phyloP scores from a whole-genome alignment of 805 yeast genomes.

The Lipomyces mesembrius region DNA sequence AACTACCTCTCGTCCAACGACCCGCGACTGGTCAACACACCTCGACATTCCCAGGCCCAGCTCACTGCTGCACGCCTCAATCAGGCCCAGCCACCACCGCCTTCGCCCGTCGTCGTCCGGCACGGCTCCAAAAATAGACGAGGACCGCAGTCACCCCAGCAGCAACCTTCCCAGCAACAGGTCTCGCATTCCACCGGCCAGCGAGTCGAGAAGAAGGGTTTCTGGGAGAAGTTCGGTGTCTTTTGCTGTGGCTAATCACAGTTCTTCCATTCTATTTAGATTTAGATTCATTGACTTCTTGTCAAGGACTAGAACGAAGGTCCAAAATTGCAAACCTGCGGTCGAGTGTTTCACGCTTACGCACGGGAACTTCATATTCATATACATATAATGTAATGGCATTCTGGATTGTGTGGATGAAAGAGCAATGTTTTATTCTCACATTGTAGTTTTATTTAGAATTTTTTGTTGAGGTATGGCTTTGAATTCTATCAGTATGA shows the following conservation, averaged over 20 bases:
- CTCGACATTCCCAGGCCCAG: conserved; percentile 42
- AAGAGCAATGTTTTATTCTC: background rate
- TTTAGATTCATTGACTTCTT: background rate
- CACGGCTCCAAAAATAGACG: conserved; percentile 45
- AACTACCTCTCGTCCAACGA: conserved; percentile 38
- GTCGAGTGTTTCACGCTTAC: background rate
- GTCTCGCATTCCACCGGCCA: conserved; percentile 24
- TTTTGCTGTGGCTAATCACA: conserved; percentile 45
- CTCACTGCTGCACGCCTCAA: conserved; percentile 48
- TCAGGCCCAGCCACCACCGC: conserved; percentile 50
- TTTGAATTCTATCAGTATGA: background rate
- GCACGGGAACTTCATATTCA: background rate
- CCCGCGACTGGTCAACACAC: conserved; percentile 34
- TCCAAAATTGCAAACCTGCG: background rate
- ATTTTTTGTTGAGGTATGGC: background rate
- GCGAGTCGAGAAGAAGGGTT: conserved; percentile 41
- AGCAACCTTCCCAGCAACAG: conserved; percentile 31
- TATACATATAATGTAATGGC: conserved; percentile 5
- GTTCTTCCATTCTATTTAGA: background rate
- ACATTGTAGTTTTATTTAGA: conserved; percentile 15
- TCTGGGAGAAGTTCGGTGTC: conserved; percentile 43
- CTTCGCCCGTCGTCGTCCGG: conserved; percentile 45
- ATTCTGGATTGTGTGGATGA: background rate
- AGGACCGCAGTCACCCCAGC: conserved; percentile 38
- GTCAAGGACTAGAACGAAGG: background rate